Base-by-base conservation (phyloP, 2,329 filamentous ascomycete genomes). In the Metarhizium humberi region DNA sequence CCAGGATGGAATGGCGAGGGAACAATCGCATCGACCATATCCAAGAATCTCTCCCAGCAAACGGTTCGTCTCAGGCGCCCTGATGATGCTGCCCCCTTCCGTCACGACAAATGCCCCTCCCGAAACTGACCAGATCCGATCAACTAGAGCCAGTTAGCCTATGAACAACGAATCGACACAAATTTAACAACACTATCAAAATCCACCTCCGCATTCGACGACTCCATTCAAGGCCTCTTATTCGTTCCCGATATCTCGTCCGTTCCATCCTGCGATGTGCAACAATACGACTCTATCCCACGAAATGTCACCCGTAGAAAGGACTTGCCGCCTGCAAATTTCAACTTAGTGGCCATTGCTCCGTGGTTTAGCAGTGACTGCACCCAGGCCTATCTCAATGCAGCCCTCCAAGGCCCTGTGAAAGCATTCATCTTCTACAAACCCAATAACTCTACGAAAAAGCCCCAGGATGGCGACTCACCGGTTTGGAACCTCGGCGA, bases 331-430 rank as follows among this genome's bases (percentile, higher is more conserved):
- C 75, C 78, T 0, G 78, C 79, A 51, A 83, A 87, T 61, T 90
- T 89, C 68, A 84, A 86, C 55, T 76, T 91, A 52, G 82, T 96
- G 62, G 92, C 88, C 32, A 73, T 96, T 53, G 92, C 90, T 29
- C 92, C 92, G 32, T 97, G 92, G 92, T 83, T 90, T 62, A 87
- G 79, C 58, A 73, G 78, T 7, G 74, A 82, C 30, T 99, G 92
- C 67, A 87, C 89, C 13, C 71, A 78, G 55, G 80, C 86, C 48
- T 96, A 90, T 67, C 78, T 97, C 50, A 71, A 77, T 18, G 77
- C 81, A 20, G 79, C 81, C n/a, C 73, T 76, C 36, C 63, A 70
- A 55, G 81, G 85, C 60, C 78, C 81, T 29, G 76, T 86, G 10
- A 78, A 82, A 46, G 84, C 75, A 25, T 80, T 87, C 64, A 73